Evolutionary conservation across 805 yeast species (phyloP), one percentile per base, ranked within the genome.

Genomic region (Schwanniomyces pseudopolymorphus): DNA sequence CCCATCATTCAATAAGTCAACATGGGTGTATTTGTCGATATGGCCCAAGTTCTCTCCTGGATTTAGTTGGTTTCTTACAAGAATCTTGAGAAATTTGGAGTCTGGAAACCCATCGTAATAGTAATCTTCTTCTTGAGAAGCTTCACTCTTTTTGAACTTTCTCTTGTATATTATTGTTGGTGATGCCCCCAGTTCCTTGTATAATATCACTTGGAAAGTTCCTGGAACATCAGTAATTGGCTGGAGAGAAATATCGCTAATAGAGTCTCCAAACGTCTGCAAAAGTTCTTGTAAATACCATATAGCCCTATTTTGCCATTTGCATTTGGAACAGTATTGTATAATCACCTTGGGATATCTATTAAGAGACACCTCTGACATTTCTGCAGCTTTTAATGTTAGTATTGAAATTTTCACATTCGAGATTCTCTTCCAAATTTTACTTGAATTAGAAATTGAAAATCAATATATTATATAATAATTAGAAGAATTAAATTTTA

Each of bases 261-360:
- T 56, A 9, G 50, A 52, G 13, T 64, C 60, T 78, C 83, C 84
- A 63, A 89, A 90, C 0, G 97, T 90, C 57, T 86, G 89, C n/a
- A 89, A 66, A 1, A 90, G 69, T 63, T 89, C 97, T 60, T 87
- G 96, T 26, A 82, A 70, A 55, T 88, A 88, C 96, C 96, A 90
- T 0, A 88, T 77, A 1, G 96, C 95, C 10, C 97, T 70, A 40
- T 88, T 77, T 56, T 87, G 86, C 97, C 97, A 89, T 57, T 86
- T 85, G 71, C 97, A 89, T 59, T 78, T 80, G 33, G 86, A 85
- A 60, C 97, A 89, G 66, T 84, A 89, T 53, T 79, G 75, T 36
- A 89, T 88, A 4, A 80, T 68, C 2, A 89, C 78, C 38, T 81
- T 70, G 2, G 95, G 94, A 48, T 74, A 81, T 35, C 40, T 44